Conservation (phyloP, 495 filamentous ascomycete genomes). For the Tuber umbilicatum region DNA sequence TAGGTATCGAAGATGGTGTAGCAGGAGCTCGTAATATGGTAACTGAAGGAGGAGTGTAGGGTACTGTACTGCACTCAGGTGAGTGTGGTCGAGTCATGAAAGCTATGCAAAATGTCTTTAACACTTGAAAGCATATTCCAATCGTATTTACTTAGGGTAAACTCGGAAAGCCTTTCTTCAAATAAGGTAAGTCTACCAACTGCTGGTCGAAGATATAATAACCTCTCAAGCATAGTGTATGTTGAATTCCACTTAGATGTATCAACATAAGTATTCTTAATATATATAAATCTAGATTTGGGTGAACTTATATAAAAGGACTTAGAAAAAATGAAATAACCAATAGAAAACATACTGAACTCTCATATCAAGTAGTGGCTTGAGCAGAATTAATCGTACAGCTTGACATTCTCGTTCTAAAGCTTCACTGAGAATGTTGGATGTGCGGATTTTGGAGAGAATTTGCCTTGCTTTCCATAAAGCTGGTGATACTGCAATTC, state of each 20-base stretch:
- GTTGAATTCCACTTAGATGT: slow-evolving; percentile 9
- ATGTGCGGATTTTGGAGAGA: slow-evolving; percentile 14
- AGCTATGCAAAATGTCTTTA: not conserved
- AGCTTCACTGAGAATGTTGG: not conserved
- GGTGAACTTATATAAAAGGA: no score
- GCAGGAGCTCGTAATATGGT: not conserved
- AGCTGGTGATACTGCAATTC: not conserved
- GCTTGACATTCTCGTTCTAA: slow-evolving; percentile 1
- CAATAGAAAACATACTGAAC: slow-evolving; percentile 8
- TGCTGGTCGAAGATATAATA: slow-evolving; percentile 6
- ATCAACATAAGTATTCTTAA: no score
- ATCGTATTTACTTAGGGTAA: not conserved
- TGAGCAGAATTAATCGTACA: not conserved
- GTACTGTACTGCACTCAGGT: not conserved
- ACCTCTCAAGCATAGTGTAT: not conserved
- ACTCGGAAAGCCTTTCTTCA: not conserved
- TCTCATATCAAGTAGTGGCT: slow-evolving; percentile 15
- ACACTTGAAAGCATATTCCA: not conserved
- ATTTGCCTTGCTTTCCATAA: slow-evolving; percentile 10
- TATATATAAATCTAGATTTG: no score
- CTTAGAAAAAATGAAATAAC: not conserved
- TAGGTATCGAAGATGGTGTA: not conserved
- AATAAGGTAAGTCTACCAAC: not conserved
- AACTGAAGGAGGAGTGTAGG: slow-evolving; percentile 5
- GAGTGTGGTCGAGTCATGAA: not conserved